A percentile compares a stretch with the other conserved stretches of the same genome.
These are phyloP conservation scores for Amniculicola lignicola DNA, from an alignment of 495 filamentous ascomycete species.

Conservation along the genomic window DNA sequence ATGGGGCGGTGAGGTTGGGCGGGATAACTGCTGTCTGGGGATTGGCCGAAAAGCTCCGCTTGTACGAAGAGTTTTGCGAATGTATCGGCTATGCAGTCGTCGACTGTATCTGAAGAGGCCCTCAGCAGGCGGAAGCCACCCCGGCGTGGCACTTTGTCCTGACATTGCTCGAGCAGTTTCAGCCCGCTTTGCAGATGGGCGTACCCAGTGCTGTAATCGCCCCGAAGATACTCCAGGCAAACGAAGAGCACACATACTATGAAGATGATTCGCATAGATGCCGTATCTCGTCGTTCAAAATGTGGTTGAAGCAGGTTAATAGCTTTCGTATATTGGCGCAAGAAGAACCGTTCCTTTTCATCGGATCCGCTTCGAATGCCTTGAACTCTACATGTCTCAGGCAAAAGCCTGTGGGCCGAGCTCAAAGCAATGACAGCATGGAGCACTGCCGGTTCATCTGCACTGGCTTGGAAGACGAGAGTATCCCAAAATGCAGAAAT, in stretches of 20 bases:
- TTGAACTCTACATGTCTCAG: neutral
- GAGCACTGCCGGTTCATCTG: constrained; percentile 49
- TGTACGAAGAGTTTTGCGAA: constrained; percentile 10
- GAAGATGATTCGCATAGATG: constrained; percentile 43
- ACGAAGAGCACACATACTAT: constrained; percentile 57
- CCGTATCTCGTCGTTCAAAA: constrained; percentile 22
- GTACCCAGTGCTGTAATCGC: constrained; percentile 44
- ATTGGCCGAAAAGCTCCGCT: constrained; percentile 11
- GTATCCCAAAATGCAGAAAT: constrained; percentile 48
- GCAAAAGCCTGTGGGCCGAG: constrained; percentile 38
- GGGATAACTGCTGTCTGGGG: too few relatives aligned
- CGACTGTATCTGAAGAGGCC: neutral
- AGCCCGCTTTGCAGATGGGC: constrained; percentile 43
- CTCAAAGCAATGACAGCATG: constrained; percentile 52
- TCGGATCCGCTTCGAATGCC: constrained; percentile 5
- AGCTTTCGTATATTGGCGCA: constrained; percentile 49
- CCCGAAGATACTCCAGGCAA: constrained; percentile 55
- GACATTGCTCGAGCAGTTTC: neutral
- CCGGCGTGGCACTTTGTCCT: neutral
- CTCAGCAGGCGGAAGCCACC: neutral
- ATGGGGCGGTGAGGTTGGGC: too few relatives aligned
- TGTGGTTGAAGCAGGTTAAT: constrained; percentile 45
- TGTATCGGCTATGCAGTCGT: constrained; percentile 13
- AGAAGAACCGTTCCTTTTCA: constrained; percentile 39
- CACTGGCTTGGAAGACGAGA: constrained; percentile 47